Evolutionary conservation across 495 filamentous ascomycete genomes (phyloP).

Genomic region (Friedmanniomyces simplex): DNA sequence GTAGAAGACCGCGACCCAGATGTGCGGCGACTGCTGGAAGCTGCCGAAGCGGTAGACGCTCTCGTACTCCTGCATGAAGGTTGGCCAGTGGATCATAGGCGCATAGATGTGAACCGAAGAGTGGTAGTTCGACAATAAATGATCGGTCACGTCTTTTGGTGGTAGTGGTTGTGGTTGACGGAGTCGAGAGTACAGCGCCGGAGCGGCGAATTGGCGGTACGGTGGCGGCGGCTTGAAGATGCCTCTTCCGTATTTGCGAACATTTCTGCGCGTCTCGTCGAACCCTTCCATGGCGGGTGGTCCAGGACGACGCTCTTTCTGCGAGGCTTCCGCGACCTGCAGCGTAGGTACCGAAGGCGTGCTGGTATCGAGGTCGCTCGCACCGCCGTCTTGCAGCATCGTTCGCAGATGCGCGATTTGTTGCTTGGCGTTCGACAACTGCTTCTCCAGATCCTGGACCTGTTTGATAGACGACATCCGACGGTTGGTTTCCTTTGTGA

Average conservation of each 20-base stretch:
- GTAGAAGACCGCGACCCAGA: slow-evolving; percentile 77
- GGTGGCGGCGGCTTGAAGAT: slow-evolving; percentile 73
- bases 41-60: slow-evolving; percentile 59
- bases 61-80: slow-evolving; percentile 67
- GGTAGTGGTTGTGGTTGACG: slow-evolving; percentile 46
- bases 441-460: slow-evolving; percentile 93
- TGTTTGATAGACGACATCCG: slow-evolving; percentile 99
- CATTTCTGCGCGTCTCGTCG: slow-evolving; percentile 57
- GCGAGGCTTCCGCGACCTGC: slow-evolving; percentile 60
- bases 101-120: slow-evolving; percentile 64
- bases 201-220: slow-evolving; percentile 48
- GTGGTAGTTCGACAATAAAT: slow-evolving; percentile 67
- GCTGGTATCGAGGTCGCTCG: slow-evolving; percentile 52
- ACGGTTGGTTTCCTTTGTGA: slow-evolving; percentile 97
- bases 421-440: slow-evolving; percentile 62
- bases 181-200: slow-evolving; percentile 42
- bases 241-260: slow-evolving; percentile 63
- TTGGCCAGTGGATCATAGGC: slow-evolving; percentile 85
- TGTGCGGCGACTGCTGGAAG: slow-evolving; percentile 52
- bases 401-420: slow-evolving; percentile 63
- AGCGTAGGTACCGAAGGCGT: slow-evolving; percentile 47
- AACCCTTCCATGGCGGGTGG: slow-evolving; percentile 56
- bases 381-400: slow-evolving; percentile 34
- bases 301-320: slow-evolving; percentile 40
- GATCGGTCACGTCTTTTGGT: slow-evolving; percentile 57